Evolutionary conservation across 495 filamentous ascomycete genomes (phyloP).

Genomic region (Lasiosphaeria ovina): DNA sequence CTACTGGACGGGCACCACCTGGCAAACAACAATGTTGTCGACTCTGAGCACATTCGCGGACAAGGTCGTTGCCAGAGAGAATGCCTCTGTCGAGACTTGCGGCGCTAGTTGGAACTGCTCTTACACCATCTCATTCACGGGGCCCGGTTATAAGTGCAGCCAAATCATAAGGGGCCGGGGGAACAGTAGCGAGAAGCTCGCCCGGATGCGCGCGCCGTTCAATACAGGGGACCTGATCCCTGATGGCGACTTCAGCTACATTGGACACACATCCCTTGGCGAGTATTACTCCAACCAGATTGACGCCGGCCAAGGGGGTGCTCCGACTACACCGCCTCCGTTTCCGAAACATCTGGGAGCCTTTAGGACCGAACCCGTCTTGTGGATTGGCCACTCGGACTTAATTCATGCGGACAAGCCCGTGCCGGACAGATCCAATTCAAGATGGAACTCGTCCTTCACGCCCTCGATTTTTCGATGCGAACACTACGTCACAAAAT

Average conservation of each 20-base stretch:
- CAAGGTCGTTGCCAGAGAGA: slow-evolving; percentile 18
- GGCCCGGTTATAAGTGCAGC: slow-evolving; percentile 30
- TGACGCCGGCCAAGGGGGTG: slow-evolving; percentile 11
- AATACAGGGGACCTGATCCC: slow-evolving; percentile 21
- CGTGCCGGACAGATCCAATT: slow-evolving; percentile 3
- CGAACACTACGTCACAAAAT: slow-evolving; percentile 29
- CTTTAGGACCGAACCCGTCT: slow-evolving; percentile 26
- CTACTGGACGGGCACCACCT: slow-evolving; percentile 27
- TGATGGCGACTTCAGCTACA: slow-evolving; percentile 24
- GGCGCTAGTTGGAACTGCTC: slow-evolving; percentile 33
- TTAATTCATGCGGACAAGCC: slow-evolving; percentile 5
- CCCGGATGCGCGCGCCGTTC: slow-evolving; percentile 21
- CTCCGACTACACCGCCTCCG: slow-evolving; percentile 4
- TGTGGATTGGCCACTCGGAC: slow-evolving; percentile 26
- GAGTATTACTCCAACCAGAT: slow-evolving; percentile 25
- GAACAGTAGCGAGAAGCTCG: slow-evolving; percentile 18
- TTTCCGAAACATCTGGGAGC: slow-evolving; percentile 28
- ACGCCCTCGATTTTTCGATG: slow-evolving; percentile 23
- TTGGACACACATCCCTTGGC: slow-evolving; percentile 19
- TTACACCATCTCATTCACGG: slow-evolving; percentile 27
- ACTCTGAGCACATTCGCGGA: slow-evolving; percentile 14
- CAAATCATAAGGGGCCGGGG: slow-evolving; percentile 18
- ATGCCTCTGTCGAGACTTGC: slow-evolving; percentile 26
- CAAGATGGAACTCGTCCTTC: slow-evolving; percentile 17
- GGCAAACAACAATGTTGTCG: slow-evolving; percentile 10